Base-by-base conservation (phyloP, 352 stramenopile genomes). In the Aphanomyces astaci region DNA sequence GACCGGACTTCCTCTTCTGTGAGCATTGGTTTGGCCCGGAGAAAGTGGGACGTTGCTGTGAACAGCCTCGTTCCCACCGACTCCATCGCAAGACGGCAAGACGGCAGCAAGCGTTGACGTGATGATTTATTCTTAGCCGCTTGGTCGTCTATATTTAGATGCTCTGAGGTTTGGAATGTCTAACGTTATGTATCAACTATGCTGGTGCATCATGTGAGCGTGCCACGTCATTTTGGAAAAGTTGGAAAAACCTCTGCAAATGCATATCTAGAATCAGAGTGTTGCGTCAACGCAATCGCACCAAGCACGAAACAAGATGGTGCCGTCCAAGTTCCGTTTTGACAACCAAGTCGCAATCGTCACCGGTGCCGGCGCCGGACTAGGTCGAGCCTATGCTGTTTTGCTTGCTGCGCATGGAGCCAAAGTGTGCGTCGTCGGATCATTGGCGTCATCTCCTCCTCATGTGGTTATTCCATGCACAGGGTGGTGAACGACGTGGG, bases 401-500 rank as follows among this genome's bases (percentile, higher is more conserved):
- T 76, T 90, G 54, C 86, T 94, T 48, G 86, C 74, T 13, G 75
- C 81, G 67, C 82, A 82, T 33, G 84, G 86, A 40, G 86, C 86
- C 57, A 94, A 94, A 78, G 81, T 94, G 82, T 89, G 72, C 75
- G 82, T 89, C 43, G 28, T 72, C 33, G 17, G 53, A 17, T 24
- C 1, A 32, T 40, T 49, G 3, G 49, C n/a, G n/a, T n/a, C n/a
- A n/a, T n/a, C 43, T 10, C 5, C 30, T 36, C 36, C n/a, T 33
- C 13, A 72, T n/a, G 13, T 9, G 4, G 22, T 25, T 51, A 10
- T 27, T 43, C 15, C 36, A 15, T 15, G 36, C 15, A 7, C n/a
- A 88, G 80, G 60, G 82, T 94, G 28, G 80, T 92, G 53, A 92
- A 92, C 65, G 86, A 91, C 67, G 87, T 90, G 49, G 76, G 76